Base-by-base conservation (phyloP, 208 protist species). In the Porcisia hertigi region DNA sequence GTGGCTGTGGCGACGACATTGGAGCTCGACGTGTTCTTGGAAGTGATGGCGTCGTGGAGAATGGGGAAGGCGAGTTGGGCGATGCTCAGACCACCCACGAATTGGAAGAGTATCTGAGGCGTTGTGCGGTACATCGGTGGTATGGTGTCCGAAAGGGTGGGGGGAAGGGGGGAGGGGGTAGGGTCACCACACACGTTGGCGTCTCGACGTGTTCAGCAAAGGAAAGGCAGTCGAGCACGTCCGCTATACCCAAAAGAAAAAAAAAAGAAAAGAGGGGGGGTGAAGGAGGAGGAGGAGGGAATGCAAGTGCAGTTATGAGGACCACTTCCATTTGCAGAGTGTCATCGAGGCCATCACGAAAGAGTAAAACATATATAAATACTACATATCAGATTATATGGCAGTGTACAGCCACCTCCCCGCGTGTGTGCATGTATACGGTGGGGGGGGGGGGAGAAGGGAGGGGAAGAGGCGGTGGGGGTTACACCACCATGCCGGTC, bases 41-140 rank as follows among this genome's bases (percentile, higher is more conserved):
- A n/a, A 4, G 69, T 53, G 49, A 72, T 73, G 34, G 71, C 59
- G 39, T 64, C 23, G 66, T 36, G 62, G 14, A 81, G 65, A 20
- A 69, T 41, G 34, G 77, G 77, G 52, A 59, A 73, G 45, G 77
- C 43, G 34, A 43, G 69, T 47, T 85, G 81, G n/a, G 75, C 57
- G 41, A 81, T 73, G 54, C 65, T 60, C 45, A 84, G 78, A n/a
- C 83, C 83, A 36, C 83, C 79, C 45, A 72, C 18, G 53, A 83
- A 69, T 45, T 84, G 83, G 67, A 87, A 87, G 0, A 87, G n/a
- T 16, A 63, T 79, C 65, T 69, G 69, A n/a, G 73, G 77, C 30
- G 65, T 57, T 9, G 77, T 81, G 71, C 71, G 71, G 30, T 81
- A 81, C 77, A 76, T 81, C 14, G 58, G 41, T 23, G 36, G 30